Conservation (phyloP, 2,329 filamentous ascomycete species). For the Nannizziopsis barbatae region DNA sequence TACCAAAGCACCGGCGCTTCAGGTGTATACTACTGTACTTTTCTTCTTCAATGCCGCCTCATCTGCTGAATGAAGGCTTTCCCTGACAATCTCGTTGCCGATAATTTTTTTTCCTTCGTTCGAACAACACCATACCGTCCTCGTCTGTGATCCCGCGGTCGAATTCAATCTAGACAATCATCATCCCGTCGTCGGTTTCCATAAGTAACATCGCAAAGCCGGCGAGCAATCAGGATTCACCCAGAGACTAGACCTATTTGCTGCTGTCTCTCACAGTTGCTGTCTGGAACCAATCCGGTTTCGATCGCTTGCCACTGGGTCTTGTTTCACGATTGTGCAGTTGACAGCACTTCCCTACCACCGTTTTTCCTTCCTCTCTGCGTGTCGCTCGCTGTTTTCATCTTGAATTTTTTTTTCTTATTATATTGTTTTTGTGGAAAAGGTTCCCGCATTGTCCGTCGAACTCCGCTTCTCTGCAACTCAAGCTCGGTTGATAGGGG, state of each 20-base stretch:
- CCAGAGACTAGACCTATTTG: background rate
- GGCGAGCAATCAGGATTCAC: no score
- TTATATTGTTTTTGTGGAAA: no score
- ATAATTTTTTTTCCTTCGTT: background rate
- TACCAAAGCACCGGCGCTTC: background rate
- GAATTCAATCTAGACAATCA: no score
- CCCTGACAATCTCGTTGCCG: background rate
- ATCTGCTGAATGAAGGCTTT: background rate
- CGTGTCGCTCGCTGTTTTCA: no score
- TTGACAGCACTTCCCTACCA: background rate
- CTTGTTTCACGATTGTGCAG: constrained; percentile 3
- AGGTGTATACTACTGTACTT: background rate
- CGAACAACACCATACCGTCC: background rate
- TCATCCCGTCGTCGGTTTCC: no score
- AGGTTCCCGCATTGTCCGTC: no score
- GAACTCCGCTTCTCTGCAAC: no score
- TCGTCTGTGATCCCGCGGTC: no score
- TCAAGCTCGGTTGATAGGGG: background rate
- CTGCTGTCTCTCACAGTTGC: background rate
- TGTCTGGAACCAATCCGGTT: constrained; percentile 2
- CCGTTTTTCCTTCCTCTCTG: background rate
- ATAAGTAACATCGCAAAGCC: no score
- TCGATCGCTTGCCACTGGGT: background rate
- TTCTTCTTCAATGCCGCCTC: constrained; percentile 3
- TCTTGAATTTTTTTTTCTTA: no score